Percentiles rank a stretch among this genome's conserved stretches.
Evolutionary conservation across 1,139 yeast species (phyloP).

Genomic region (Sugiyamaella sp.): DNA sequence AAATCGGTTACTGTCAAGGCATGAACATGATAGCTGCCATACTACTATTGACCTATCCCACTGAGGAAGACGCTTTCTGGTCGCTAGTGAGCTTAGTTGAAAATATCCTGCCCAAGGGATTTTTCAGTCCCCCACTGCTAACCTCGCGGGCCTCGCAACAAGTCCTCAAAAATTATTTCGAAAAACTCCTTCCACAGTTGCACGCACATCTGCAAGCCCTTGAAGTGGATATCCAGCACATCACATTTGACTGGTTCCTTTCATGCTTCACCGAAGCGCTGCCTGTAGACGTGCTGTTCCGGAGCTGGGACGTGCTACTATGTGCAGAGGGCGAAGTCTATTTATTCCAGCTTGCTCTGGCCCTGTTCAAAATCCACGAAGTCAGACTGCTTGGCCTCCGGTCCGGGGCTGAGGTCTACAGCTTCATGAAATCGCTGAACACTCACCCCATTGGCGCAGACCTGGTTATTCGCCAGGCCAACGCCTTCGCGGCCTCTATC

Average conservation of each 20-base stretch:
- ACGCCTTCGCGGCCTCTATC: conserved; percentile 20
- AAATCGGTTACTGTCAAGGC: conserved; percentile 63
- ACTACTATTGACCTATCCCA: conserved; percentile 50
- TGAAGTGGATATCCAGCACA: conserved; percentile 53
- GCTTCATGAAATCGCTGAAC: conserved; percentile 49
- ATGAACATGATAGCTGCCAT: conserved; percentile 65
- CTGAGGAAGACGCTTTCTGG: conserved; percentile 64
- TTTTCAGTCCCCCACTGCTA: conserved; percentile 49
- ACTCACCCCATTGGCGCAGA: conserved; percentile 38
- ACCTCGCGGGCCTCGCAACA: conserved; percentile 50
- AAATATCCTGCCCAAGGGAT: conserved; percentile 55
- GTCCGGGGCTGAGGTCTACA: conserved; percentile 48
- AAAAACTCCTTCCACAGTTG: conserved; percentile 47
- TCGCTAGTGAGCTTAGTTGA: conserved; percentile 55
- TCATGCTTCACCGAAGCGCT: conserved; percentile 57
- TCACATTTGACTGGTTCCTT: conserved; percentile 63
- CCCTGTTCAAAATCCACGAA: conserved; percentile 50
- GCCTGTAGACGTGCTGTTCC: conserved; percentile 56
- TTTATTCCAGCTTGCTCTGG: conserved; percentile 46
- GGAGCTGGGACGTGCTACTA: conserved; percentile 56
- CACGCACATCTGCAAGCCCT: conserved; percentile 44
- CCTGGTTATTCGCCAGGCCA: conserved; percentile 33
- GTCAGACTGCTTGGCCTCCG: conserved; percentile 40
- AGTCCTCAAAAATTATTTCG: conserved; percentile 39
- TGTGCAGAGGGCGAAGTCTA: conserved; percentile 47